These are phyloP conservation scores for Lachnellula arida DNA, from an alignment of 2,329 filamentous ascomycete genomes.

Conservation along the genomic window DNA sequence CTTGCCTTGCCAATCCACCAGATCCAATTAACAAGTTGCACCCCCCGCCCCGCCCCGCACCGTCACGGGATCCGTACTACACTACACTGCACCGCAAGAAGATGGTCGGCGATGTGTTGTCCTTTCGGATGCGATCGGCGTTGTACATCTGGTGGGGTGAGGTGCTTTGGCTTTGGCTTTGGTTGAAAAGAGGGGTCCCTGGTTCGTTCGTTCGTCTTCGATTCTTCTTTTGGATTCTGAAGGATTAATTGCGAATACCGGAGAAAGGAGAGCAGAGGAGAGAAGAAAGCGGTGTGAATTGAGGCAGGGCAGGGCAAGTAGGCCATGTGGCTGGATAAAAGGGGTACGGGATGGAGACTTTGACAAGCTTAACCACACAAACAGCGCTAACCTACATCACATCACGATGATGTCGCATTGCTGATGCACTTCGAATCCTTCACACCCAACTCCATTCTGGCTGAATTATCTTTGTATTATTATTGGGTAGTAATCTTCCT, in stretches of 20 bases:
- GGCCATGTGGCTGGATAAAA: neutral
- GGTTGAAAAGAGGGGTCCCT: neutral
- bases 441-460: neutral
- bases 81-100: neutral
- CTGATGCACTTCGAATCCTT: neutral
- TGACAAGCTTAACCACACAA: neutral
- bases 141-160: neutral
- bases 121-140: slow-evolving; percentile 2
- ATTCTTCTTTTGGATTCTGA: neutral
- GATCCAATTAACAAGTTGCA: too few species aligned
- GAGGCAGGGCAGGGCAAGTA: neutral
- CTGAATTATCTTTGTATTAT: neutral
- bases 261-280: neutral
- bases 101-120: slow-evolving; percentile 1
- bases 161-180: neutral
- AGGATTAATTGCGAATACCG: neutral
- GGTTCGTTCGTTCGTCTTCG: neutral
- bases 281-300: neutral
- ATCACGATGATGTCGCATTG: neutral
- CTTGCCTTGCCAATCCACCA: neutral
- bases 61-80: slow-evolving; percentile 1
- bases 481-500: slow-evolving; percentile 1
- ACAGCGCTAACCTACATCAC: neutral
- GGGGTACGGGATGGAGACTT: neutral
- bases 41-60: neutral